Conservation (phyloP, 139 green algal species). For the Chlorella sorokiniana region DNA sequence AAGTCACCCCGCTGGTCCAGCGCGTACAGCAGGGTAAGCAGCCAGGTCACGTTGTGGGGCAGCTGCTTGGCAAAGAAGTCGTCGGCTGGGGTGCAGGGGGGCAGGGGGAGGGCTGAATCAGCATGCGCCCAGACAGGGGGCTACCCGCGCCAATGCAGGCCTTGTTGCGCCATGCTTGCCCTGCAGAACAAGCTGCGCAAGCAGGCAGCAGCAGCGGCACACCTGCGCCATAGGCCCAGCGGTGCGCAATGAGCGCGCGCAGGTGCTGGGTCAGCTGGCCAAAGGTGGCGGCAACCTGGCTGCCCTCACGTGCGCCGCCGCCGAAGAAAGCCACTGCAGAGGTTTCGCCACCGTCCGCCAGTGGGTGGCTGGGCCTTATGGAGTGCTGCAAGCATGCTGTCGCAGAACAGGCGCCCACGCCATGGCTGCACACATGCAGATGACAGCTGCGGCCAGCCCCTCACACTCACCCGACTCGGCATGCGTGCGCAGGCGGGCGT, state of each 20-base stretch:
- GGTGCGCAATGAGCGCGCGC: constrained; percentile 32
- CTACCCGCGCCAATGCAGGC: not conserved
- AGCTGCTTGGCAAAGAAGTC: constrained; percentile 86
- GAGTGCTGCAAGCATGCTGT: no score
- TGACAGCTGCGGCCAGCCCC: no score
- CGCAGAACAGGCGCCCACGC: not conserved
- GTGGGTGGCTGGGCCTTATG: no score
- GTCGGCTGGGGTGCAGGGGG: constrained; percentile 47
- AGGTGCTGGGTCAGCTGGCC: constrained; percentile 49
- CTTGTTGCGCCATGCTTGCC: not conserved
- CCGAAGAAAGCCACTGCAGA: constrained; percentile 74
- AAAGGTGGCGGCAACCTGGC: constrained; percentile 46
- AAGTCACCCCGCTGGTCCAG: constrained; percentile 56
- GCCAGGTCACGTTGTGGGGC: constrained; percentile 82
- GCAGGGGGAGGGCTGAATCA: not conserved
- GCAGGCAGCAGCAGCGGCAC: not conserved
- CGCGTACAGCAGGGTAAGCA: constrained; percentile 75
- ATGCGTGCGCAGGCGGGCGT: constrained; percentile 60
- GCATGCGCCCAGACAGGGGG: not conserved
- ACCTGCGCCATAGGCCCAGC: constrained; percentile 64
- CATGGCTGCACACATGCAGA: not conserved
- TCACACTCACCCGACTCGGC: constrained; percentile 52
- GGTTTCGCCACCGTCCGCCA: not conserved
- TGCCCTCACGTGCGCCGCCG: constrained; percentile 59
- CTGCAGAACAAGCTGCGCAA: not conserved